These are phyloP conservation scores for Litchi chinensis DNA, from an alignment of 345 rosid species.

Conservation along the genomic window DNA sequence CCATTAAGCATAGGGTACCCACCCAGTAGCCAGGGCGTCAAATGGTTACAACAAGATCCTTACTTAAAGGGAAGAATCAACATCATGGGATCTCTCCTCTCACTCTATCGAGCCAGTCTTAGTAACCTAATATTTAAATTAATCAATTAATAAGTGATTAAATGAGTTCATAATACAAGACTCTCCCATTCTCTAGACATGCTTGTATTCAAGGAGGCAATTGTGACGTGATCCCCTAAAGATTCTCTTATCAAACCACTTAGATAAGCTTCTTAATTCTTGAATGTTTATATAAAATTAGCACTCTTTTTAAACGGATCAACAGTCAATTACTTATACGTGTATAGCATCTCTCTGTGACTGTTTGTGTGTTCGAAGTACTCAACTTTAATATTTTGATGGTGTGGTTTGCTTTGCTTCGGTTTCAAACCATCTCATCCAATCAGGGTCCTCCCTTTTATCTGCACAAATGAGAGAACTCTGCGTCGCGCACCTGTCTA, in stretches of 20 bases:
- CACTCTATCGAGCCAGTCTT: constrained; percentile 20
- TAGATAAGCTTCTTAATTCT: constrained; percentile 15
- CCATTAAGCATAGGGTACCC: constrained; percentile 3
- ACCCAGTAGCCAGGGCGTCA: constrained; percentile 24
- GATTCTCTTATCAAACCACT: constrained; percentile 39
- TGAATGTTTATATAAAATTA: background rate
- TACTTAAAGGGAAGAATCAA: constrained; percentile 23
- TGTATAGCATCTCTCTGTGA: background rate
- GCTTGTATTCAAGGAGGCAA: constrained; percentile 46
- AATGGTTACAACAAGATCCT: constrained; percentile 28
- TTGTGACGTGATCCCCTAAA: constrained; percentile 39
- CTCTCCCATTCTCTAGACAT: constrained; percentile 52
- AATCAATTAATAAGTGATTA: background rate
- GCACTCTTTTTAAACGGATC: constrained; percentile 14
- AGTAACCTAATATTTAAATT: background rate
- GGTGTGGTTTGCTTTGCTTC: background rate
- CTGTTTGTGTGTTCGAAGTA: background rate
- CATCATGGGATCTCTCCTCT: constrained; percentile 5
- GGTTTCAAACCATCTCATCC: background rate
- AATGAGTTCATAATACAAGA: constrained; percentile 7
- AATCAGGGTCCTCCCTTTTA: constrained; percentile 1
- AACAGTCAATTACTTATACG: background rate
- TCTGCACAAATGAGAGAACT: constrained; percentile 4
- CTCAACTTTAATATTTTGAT: background rate
- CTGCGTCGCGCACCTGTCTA: constrained; percentile 45